A percentile compares a stretch with the other conserved stretches of the same genome.
These are phyloP conservation scores for Blumeriella jaapii DNA, from an alignment of 2,329 filamentous ascomycete genomes.

Conservation along the genomic window DNA sequence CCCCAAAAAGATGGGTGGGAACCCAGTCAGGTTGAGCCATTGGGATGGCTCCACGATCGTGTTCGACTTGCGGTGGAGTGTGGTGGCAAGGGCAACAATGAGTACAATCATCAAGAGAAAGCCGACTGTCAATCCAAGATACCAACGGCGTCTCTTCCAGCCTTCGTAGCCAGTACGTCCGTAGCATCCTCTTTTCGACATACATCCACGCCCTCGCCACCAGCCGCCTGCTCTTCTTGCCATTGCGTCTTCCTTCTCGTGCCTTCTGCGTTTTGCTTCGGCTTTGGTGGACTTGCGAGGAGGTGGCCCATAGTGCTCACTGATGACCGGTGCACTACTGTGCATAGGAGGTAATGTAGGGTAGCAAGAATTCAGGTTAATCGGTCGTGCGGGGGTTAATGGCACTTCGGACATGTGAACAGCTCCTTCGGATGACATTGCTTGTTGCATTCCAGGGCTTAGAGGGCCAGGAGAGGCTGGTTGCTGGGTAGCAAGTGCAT, in stretches of 20 bases:
- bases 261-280: conserved; percentile 37
- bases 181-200: conserved; percentile 53
- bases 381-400: conserved; percentile 33
- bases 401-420: conserved; percentile 50
- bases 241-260: conserved; percentile 54
- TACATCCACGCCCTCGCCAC: conserved; percentile 54
- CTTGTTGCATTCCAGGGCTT: conserved; percentile 49
- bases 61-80: conserved; percentile 34
- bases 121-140: conserved; percentile 38
- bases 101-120: conserved; percentile 45
- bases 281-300: conserved; percentile 22
- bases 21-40: conserved; percentile 80
- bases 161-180: conserved; percentile 52
- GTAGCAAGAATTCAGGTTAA: conserved; percentile 26
- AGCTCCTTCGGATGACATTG: conserved; percentile 50
- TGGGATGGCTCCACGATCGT: conserved; percentile 32
- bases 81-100: conserved; percentile 44
- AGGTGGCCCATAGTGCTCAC: conserved; percentile 6
- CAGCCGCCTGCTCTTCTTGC: conserved; percentile 46
- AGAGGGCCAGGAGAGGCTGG: conserved; percentile 48
- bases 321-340: neutral
- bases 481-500: conserved; percentile 35
- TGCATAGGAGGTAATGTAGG: conserved; percentile 17
- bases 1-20: conserved; percentile 77
- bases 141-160: conserved; percentile 50